phyloP scores from a whole-genome alignment of 75 land plant genomes.

The Azolla pinnata region DNA sequence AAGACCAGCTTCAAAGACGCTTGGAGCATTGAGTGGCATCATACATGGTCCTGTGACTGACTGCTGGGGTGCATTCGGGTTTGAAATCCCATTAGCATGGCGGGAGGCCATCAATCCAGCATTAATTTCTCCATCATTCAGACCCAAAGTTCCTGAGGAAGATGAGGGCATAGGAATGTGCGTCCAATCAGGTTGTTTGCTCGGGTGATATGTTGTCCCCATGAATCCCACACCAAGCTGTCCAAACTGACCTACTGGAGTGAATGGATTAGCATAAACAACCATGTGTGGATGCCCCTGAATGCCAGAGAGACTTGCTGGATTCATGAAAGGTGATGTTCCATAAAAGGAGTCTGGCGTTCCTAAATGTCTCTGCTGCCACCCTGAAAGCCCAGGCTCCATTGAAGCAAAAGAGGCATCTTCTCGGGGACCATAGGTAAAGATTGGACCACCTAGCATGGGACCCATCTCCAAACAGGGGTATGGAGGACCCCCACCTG shows the following conservation, averaged over 20 bases:
- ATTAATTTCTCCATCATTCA: conserved; percentile 41
- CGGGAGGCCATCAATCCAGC: conserved; percentile 29
- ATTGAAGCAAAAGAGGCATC: conserved; percentile 34
- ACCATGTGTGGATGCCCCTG: conserved; percentile 88
- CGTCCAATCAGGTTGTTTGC: conserved; percentile 96
- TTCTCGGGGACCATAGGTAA: conserved; percentile 59
- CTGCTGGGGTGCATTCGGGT: conserved; percentile 43
- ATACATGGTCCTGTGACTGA: conserved; percentile 58
- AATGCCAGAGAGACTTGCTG: conserved; percentile 54
- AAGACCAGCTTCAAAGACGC: conserved; percentile 60
- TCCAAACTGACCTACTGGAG: conserved; percentile 84
- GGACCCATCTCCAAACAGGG: conserved; percentile 72
- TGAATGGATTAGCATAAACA: conserved; percentile 67
- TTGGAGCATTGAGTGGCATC: conserved; percentile 61
- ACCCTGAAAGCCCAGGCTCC: conserved; percentile 25
- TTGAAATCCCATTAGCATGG: conserved; percentile 32
- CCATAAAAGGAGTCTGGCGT: conserved; percentile 76
- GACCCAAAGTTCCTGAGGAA: conserved; percentile 11
- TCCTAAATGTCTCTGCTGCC: conserved; percentile 78
- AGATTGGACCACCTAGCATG: conserved; percentile 62
- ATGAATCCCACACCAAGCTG: conserved; percentile 81
- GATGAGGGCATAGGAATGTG: conserved; percentile 55
- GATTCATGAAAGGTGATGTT: conserved; percentile 54
- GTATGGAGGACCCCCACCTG: conserved; percentile 48
- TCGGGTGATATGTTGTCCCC: conserved; percentile 65